Evolutionary conservation across 2,329 filamentous ascomycete genomes (phyloP).

Genomic region (Pseudopithomyces maydicus): DNA sequence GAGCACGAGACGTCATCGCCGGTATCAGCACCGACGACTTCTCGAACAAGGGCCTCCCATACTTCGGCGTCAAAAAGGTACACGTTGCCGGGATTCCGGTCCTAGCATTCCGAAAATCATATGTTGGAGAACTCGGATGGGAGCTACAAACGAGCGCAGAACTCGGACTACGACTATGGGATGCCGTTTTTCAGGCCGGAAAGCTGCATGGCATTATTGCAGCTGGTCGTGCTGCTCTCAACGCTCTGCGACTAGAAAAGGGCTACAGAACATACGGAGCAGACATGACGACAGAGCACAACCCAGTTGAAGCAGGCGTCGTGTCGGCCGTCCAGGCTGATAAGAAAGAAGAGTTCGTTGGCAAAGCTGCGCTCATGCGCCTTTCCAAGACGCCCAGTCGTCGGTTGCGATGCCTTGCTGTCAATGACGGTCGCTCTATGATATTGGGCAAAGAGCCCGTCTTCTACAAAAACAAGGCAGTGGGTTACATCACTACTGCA

Average conservation of each 20-base stretch:
- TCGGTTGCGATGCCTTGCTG: slow-evolving; percentile 56
- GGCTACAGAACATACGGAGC: slow-evolving; percentile 62
- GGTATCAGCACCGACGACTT: slow-evolving; percentile 54
- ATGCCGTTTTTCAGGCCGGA: slow-evolving; percentile 61
- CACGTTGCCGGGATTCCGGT: slow-evolving; percentile 62
- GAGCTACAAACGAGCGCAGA: slow-evolving; percentile 67
- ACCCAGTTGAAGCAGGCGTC: slow-evolving; percentile 65
- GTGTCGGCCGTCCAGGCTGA: slow-evolving; percentile 54
- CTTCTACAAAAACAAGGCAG: slow-evolving; percentile 52
- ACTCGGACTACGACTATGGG: slow-evolving; percentile 63
- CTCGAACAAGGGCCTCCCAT: slow-evolving; percentile 53
- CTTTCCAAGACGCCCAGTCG: slow-evolving; percentile 43
- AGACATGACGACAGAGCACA: slow-evolving; percentile 66
- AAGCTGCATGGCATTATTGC: slow-evolving; percentile 61
- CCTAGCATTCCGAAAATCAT: slow-evolving; percentile 61
- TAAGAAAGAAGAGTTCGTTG: slow-evolving; percentile 57
- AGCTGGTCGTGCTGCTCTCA: slow-evolving; percentile 63
- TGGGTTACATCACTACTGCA: slow-evolving; percentile 65
- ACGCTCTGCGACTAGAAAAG: slow-evolving; percentile 63
- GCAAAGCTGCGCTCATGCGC: slow-evolving; percentile 55
- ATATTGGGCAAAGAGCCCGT: slow-evolving; percentile 68
- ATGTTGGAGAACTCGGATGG: slow-evolving; percentile 67
- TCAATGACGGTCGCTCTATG: slow-evolving; percentile 63
- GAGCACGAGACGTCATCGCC: slow-evolving; percentile 57
- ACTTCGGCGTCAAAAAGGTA: slow-evolving; percentile 56